Evolutionary conservation across 1,284 basidiomycete genomes (phyloP).

Genomic region (Gomphus bonarii): DNA sequence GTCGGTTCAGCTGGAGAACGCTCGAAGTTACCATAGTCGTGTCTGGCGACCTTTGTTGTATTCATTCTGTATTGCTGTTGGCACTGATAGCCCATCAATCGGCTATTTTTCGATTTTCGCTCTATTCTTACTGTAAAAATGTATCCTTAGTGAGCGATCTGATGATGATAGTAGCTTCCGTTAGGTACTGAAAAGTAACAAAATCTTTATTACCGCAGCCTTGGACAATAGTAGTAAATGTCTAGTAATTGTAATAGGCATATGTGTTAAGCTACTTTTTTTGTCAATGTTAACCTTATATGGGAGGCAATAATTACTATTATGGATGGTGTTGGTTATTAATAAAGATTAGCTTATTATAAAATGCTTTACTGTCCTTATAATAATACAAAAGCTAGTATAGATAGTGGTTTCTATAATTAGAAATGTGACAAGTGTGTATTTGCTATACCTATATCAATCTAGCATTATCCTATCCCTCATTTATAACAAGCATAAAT

Average conservation of each 20-base stretch:
- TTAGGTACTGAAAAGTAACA: conserved; percentile 20
- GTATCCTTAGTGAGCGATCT: neutral
- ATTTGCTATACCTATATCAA: too few relatives aligned
- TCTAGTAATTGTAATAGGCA: neutral
- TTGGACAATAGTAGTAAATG: conserved; percentile 10
- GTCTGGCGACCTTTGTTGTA: neutral
- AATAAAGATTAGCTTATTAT: too few relatives aligned
- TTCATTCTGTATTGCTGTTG: neutral
- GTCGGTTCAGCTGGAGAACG: conserved; percentile 21
- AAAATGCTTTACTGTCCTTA: too few relatives aligned
- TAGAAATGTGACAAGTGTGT: too few relatives aligned
- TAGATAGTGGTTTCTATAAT: too few relatives aligned
- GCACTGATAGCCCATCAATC: neutral
- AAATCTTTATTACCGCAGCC: conserved; percentile 17
- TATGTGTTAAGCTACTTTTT: too few relatives aligned
- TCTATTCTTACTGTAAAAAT: conserved; percentile 18
- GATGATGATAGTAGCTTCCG: neutral
- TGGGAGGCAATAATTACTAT: too few relatives aligned
- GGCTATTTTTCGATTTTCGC: conserved; percentile 14
- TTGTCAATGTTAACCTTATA: too few relatives aligned
- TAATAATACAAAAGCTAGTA: too few relatives aligned
- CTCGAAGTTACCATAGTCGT: neutral
- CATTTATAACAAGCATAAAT: too few relatives aligned
- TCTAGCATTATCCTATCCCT: too few relatives aligned
- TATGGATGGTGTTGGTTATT: too few relatives aligned